These are phyloP conservation scores for Cercospora zeina DNA, from an alignment of 2,329 filamentous ascomycete species.

Conservation along the genomic window DNA sequence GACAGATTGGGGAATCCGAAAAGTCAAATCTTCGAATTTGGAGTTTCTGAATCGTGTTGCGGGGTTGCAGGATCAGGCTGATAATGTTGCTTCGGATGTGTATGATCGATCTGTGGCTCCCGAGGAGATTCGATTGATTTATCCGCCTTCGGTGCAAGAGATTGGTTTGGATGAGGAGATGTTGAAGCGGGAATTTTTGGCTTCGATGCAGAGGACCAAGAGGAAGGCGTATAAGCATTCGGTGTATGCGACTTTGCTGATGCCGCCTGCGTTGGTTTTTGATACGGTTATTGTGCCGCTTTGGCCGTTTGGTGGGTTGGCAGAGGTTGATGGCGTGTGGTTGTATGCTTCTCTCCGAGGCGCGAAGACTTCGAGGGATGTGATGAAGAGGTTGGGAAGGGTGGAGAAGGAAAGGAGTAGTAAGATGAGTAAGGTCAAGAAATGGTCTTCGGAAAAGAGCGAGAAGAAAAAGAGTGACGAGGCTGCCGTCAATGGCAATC, in stretches of 20 bases:
- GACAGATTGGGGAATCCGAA: slow-evolving; percentile 45
- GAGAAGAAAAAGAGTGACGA: not conserved
- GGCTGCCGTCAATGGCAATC: not conserved
- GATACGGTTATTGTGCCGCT: slow-evolving; percentile 41
- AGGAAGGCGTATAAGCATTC: slow-evolving; percentile 47
- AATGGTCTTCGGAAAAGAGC: not conserved
- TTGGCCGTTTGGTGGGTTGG: slow-evolving; percentile 44
- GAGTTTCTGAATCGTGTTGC: slow-evolving; percentile 49
- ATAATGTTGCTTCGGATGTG: slow-evolving; percentile 38
- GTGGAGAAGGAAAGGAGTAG: not conserved
- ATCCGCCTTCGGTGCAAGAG: slow-evolving; percentile 35
- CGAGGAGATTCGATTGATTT: slow-evolving; percentile 47
- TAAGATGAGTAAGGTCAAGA: not conserved
- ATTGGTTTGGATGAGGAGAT: slow-evolving; percentile 25
- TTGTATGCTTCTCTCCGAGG: slow-evolving; percentile 49
- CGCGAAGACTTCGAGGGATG: slow-evolving; percentile 44
- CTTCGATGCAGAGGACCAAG: slow-evolving; percentile 46
- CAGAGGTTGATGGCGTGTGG: slow-evolving; percentile 43
- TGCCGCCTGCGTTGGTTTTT: slow-evolving; percentile 41
- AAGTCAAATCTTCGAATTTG: slow-evolving; percentile 46
- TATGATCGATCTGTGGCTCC: slow-evolving; percentile 43
- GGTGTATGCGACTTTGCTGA: slow-evolving; percentile 48
- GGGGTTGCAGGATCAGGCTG: slow-evolving; percentile 25
- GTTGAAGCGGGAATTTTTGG: slow-evolving; percentile 46
- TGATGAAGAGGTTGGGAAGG: slow-evolving; percentile 43